Base-by-base conservation (phyloP, 129 eudicot genomes). In the Flaveria ramosissima region DNA sequence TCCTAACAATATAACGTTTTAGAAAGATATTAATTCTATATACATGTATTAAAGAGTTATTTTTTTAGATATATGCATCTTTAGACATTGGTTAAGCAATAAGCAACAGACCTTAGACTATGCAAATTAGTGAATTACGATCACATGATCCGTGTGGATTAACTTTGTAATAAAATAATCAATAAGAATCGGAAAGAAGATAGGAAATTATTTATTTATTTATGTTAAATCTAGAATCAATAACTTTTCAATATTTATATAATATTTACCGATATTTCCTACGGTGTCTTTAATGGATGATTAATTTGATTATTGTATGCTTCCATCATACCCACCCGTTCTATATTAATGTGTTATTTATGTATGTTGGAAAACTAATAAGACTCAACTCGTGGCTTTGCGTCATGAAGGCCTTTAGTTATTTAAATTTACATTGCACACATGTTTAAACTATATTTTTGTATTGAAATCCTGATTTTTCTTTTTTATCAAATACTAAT, bases 311-410 rank as follows among this genome's bases (percentile, higher is more conserved):
- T 8, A 17, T 56, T 6, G 15, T 3, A 48, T 53, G 23, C 61
- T 53, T n/a, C 61, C 61, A 53, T 17, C 61, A 53, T 17, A 17
- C 16, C 26, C 23, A 17, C 24, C 24, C 10, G 61, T 17, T 12
- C 36, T 19, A 57, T 59, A 59, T 10, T 59, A 59, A 1, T 59
- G 23, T 53, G 24, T 53, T 17, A 53, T 68, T 23, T 70, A 56
- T 57, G 12, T 43, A 15, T 69, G 60, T 68, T 77, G 81, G 81
- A 77, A 27, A 68, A 77, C 76, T 55, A 56, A 77, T 69, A 77
- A 57, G 76, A 70, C 61, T 57, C 75, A 57, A 68, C 70, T 77
- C 45, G 19, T 47, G 71, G 60, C 12, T 53, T 17, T 53, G 17
- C 61, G 26, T 17, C 61, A 17, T 17, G 61, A 53, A 17, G 9